phyloP scores from a whole-genome alignment of 208 protist genomes.

The Leishmania amazonensis region DNA sequence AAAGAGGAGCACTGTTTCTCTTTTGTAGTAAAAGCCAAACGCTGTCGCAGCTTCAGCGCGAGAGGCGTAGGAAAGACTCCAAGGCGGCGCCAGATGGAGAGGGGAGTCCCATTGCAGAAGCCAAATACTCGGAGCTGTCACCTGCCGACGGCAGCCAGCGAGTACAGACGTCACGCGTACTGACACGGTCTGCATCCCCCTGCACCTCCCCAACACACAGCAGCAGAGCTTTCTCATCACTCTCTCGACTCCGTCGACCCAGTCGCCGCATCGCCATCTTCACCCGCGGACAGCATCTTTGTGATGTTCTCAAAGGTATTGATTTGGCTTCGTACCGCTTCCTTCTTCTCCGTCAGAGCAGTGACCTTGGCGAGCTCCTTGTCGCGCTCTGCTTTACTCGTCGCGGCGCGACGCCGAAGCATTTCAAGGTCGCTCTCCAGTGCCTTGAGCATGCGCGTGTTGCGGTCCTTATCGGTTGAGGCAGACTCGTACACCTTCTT shows the following conservation, averaged over 20 bases:
- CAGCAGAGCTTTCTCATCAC: not conserved
- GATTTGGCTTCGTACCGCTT: conserved; percentile 42
- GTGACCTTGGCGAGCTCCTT: conserved; percentile 49
- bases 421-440: conserved; percentile 52
- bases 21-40: not conserved
- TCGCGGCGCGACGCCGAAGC: conserved; percentile 40
- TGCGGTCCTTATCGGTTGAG: conserved; percentile 50
- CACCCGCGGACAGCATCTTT: conserved; percentile 22
- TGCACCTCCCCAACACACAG: not conserved
- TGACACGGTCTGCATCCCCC: not conserved
- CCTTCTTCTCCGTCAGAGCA: conserved; percentile 52
- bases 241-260: not conserved
- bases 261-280: not conserved
- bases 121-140: not conserved
- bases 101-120: not conserved
- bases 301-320: conserved; percentile 45
- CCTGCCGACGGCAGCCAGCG: not conserved
- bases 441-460: conserved; percentile 42
- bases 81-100: not conserved
- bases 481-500: conserved; percentile 62
- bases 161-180: not conserved
- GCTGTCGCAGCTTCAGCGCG: not conserved
- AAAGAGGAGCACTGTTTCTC: not conserved
- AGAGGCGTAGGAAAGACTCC: not conserved
- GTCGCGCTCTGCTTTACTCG: conserved; percentile 50